Evolutionary conservation across 495 filamentous ascomycete genomes (phyloP).

Genomic region (Bryoglossum gracile): DNA sequence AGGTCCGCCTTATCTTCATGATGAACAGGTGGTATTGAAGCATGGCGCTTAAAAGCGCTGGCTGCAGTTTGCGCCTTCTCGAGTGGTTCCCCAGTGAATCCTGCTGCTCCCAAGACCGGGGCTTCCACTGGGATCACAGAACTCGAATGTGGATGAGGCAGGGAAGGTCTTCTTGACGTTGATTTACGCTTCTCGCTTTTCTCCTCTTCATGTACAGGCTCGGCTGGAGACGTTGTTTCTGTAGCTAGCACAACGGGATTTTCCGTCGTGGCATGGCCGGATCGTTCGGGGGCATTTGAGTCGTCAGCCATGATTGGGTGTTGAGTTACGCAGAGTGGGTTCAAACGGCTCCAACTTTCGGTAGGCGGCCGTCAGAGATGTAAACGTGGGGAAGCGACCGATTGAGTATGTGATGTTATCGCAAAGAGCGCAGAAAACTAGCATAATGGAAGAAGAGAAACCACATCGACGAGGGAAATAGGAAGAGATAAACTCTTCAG

Average conservation of each 20-base stretch:
- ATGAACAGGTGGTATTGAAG: background rate
- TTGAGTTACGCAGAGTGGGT: no score
- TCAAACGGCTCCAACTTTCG: no score
- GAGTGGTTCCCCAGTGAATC: conserved; percentile 4
- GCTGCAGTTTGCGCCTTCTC: conserved; percentile 15
- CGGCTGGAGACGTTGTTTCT: conserved; percentile 1
- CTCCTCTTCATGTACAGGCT: conserved; percentile 5
- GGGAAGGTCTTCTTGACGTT: conserved; percentile 13
- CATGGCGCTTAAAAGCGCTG: conserved; percentile 9
- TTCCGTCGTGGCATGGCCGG: conserved; percentile 4
- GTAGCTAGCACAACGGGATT: conserved; percentile 10
- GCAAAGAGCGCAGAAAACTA: no score
- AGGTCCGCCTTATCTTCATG: background rate
- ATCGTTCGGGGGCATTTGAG: background rate
- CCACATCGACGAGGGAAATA: no score
- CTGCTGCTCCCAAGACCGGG: conserved; percentile 7
- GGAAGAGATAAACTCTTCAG: no score
- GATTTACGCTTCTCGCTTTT: conserved; percentile 19
- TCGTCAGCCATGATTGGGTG: conserved; percentile 1
- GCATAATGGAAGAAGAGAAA: no score
- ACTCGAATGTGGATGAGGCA: conserved; percentile 5
- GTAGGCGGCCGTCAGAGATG: no score
- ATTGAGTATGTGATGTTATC: no score
- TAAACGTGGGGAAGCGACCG: no score
- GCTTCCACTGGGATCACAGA: conserved; percentile 9